These are phyloP conservation scores for Magnaporthiopsis incrustans DNA, from an alignment of 2,329 filamentous ascomycete species.

Conservation along the genomic window DNA sequence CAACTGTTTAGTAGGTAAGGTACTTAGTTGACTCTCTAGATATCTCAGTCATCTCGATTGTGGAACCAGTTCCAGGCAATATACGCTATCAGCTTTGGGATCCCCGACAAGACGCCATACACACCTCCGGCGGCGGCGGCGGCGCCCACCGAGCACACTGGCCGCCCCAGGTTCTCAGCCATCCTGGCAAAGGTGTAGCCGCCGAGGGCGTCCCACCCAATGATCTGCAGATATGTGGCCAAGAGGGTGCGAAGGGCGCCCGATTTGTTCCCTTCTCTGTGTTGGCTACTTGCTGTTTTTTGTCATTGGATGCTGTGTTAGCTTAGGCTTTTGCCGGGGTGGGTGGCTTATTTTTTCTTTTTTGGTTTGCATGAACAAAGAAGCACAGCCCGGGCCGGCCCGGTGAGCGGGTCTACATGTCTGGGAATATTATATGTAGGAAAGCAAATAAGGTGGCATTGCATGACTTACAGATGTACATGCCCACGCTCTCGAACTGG, in stretches of 20 bases:
- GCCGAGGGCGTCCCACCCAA: slow-evolving; percentile 5
- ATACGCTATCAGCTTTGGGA: slow-evolving; percentile 5
- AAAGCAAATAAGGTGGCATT: background rate
- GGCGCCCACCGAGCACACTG: background rate
- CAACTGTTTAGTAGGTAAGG: background rate
- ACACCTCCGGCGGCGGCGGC: slow-evolving; percentile 5
- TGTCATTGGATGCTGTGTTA: background rate
- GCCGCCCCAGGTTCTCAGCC: slow-evolving; percentile 5
- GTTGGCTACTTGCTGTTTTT: background rate
- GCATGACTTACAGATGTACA: slow-evolving; percentile 6
- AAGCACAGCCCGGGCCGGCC: too few relatives aligned
- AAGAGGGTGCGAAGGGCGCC: background rate
- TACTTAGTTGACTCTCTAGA: too few relatives aligned
- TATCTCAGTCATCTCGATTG: background rate
- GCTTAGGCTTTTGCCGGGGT: too few relatives aligned
- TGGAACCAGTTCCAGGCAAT: slow-evolving; percentile 3
- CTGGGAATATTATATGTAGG: too few relatives aligned
- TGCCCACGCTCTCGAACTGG: slow-evolving; percentile 3
- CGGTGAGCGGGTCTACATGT: too few relatives aligned
- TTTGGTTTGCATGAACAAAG: too few relatives aligned
- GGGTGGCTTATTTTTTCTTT: too few relatives aligned
- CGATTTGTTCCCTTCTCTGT: background rate
- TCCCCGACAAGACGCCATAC: slow-evolving; percentile 1
- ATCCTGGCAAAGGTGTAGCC: slow-evolving; percentile 3
- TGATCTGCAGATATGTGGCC: background rate